Evolutionary conservation across 2,329 filamentous ascomycete genomes (phyloP), one percentile per base, ranked within the genome.

Genomic region (Paraphoma chrysanthemicola): DNA sequence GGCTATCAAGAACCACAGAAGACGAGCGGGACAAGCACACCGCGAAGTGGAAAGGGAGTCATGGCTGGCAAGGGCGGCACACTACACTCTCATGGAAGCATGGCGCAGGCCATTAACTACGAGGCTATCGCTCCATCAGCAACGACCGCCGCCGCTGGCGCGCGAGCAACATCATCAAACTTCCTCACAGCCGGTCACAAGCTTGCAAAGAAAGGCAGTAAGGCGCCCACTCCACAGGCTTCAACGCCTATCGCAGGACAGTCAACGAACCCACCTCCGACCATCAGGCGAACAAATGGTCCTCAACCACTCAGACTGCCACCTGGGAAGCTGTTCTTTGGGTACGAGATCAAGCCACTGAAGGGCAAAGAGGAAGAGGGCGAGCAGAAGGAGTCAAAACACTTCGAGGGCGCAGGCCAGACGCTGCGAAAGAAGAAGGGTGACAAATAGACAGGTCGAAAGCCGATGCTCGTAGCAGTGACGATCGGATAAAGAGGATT

Each of bases 51-150:
- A 1, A 85, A 86, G 53, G 86, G 86, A 9, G 78, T 77, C 11
- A 76, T 90, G 57, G 89, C 90, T 7, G 81, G 86, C 1, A 79
- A 81, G 62, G 90, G 92, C 29, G 92, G 93, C 4, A 79, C 90
- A 14, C 77, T 97, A 23, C 93, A 96, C 76, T 87, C 83, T 59
- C 91, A 96, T 68, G 95, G 95, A 10, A 93, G 89, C 58, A 99
- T 99, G 95, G 93, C 95, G 0, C 92, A 97, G 70, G 87, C 92
- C n/a, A 98, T 99, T 82, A 97, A 97, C 81, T 99, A 98, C 78
- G 86, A 88, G 50, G 86, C 93, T 31, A 96, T 99, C 64, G 92
- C 93, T 0, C 93, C 95, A 1, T 88, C 88, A 3, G 85, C 91
- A 6, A 86, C 83, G 2, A 84, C 88, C 12, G 88, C 87, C 12